A percentile compares a stretch with the other conserved stretches of the same genome.
Conservation (phyloP, 768 basidiomycete genomes). For the Inosperma sp. region DNA sequence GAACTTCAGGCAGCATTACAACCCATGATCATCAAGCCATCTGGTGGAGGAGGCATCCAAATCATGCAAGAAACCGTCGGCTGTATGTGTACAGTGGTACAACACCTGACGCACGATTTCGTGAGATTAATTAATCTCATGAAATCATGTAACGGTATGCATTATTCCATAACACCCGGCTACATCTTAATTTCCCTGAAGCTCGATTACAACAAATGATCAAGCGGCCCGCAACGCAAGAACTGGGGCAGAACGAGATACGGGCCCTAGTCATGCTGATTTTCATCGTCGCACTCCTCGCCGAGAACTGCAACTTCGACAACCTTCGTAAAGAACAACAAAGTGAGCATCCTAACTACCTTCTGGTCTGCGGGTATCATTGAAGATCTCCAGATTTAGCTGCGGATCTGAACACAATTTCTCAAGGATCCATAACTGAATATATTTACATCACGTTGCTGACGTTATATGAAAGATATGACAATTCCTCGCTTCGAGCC, state of each 20-base stretch:
- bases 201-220: constrained; percentile 62
- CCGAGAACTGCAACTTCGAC: constrained; percentile 89
- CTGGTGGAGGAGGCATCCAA: constrained; percentile 61
- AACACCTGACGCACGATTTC: constrained; percentile 84
- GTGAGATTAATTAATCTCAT: constrained; percentile 69
- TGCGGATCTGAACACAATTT: constrained; percentile 53
- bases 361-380: not conserved
- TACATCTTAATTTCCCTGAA: constrained; percentile 20
- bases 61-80: constrained; percentile 89
- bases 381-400: constrained; percentile 42
- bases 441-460: constrained; percentile 75
- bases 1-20: constrained; percentile 79
- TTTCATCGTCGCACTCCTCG: constrained; percentile 79
- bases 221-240: constrained; percentile 36
- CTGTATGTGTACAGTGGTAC: constrained; percentile 84
- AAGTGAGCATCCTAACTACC: constrained; percentile 39
- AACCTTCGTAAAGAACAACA: constrained; percentile 55
- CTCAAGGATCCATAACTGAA: constrained; percentile 68
- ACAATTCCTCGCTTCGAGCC: constrained; percentile 54
- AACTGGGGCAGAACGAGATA: constrained; percentile 45
- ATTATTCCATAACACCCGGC: not conserved
- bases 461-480: constrained; percentile 64
- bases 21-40: constrained; percentile 89
- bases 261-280: constrained; percentile 65
- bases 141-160: constrained; percentile 78